These are phyloP conservation scores for Periconia macrospinosa DNA, from an alignment of 2,329 filamentous ascomycete species.

Conservation along the genomic window DNA sequence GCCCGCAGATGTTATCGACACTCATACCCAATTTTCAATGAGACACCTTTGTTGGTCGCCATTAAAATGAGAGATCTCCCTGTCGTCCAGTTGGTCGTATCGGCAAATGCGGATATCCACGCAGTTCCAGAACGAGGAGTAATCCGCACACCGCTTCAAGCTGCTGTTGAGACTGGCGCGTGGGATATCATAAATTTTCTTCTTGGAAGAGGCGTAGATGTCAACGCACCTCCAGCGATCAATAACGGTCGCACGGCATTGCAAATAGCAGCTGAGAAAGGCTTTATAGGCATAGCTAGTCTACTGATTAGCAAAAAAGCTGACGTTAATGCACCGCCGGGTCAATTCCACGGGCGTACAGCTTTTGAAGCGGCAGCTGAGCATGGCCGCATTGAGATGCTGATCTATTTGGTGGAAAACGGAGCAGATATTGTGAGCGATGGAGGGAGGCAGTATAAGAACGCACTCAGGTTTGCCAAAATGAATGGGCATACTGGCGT, in stretches of 20 bases:
- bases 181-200: slow-evolving; percentile 10
- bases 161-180: slow-evolving; percentile 7
- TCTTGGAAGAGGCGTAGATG: slow-evolving; percentile 3
- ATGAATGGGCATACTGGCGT: slow-evolving; percentile 7
- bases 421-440: slow-evolving; percentile 11
- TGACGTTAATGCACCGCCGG: slow-evolving; percentile 3
- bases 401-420: slow-evolving; percentile 11
- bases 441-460: slow-evolving; percentile 9
- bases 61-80: background rate
- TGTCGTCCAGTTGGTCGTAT: background rate
- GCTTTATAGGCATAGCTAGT: slow-evolving; percentile 8
- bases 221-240: slow-evolving; percentile 4
- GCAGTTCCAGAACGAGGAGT: slow-evolving; percentile 5
- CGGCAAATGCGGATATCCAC: background rate
- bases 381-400: slow-evolving; percentile 14
- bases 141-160: slow-evolving; percentile 10
- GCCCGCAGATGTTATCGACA: background rate
- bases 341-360: slow-evolving; percentile 5
- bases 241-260: slow-evolving; percentile 12
- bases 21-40: background rate
- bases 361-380: slow-evolving; percentile 17
- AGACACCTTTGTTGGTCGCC: background rate
- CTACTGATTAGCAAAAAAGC: slow-evolving; percentile 4
- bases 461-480: slow-evolving; percentile 10
- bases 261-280: slow-evolving; percentile 13